Evolutionary conservation across 164 flowering plant species (phyloP).

Genomic region (Saururus chinensis): DNA sequence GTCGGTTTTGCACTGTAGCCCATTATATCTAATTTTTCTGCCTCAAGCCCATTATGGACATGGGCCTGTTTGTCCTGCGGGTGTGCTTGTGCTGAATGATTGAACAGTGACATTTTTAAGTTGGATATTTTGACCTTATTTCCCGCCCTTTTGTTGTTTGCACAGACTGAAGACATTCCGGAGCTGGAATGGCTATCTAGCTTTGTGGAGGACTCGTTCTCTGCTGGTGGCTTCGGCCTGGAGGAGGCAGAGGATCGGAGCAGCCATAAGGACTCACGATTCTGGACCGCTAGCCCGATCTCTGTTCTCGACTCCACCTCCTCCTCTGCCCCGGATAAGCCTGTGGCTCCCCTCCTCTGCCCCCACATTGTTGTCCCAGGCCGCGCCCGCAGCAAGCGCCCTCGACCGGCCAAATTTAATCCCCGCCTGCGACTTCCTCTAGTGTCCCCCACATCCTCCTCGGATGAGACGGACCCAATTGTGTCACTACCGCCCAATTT

Average conservation of each 20-base stretch:
- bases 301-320: conserved; percentile 86
- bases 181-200: conserved; percentile 88
- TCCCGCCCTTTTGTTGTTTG: not conserved
- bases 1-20: not conserved
- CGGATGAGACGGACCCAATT: conserved; percentile 4
- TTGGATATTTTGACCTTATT: not conserved
- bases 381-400: conserved; percentile 84
- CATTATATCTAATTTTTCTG: no score
- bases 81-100: not conserved
- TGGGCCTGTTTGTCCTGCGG: not conserved
- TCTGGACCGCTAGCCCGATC: conserved; percentile 66
- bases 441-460: conserved; percentile 39
- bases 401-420: conserved; percentile 62
- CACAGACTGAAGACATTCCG: conserved; percentile 79
- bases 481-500: not conserved
- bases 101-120: not conserved
- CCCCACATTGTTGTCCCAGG: conserved; percentile 29
- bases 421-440: conserved; percentile 47
- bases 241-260: conserved; percentile 18
- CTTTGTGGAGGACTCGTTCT: conserved; percentile 85
- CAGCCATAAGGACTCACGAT: conserved; percentile 20
- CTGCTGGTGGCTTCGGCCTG: conserved; percentile 36
- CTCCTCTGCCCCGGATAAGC: conserved; percentile 27
- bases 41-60: not conserved
- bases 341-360: conserved; percentile 17